phyloP scores from a whole-genome alignment of 345 rosid species.

The Salix purpurea region DNA sequence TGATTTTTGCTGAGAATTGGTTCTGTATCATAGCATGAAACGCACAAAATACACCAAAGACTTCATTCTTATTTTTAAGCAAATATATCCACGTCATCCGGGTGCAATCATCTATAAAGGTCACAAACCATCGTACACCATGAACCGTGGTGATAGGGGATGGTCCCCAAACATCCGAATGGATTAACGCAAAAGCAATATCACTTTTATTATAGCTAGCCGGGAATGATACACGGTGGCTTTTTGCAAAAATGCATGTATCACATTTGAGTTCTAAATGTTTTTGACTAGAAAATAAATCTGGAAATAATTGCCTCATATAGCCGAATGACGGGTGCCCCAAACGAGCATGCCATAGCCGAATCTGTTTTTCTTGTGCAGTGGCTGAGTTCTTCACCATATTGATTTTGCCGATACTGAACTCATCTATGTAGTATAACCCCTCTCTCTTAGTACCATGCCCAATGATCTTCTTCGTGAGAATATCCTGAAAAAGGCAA shows the following conservation, averaged over 20 bases:
- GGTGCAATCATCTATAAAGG: background rate
- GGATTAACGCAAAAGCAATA: background rate
- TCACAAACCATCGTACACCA: background rate
- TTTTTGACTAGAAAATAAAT: background rate
- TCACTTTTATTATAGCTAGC: background rate
- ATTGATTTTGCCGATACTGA: background rate
- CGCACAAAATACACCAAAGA: background rate
- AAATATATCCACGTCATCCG: background rate
- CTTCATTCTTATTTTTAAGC: background rate
- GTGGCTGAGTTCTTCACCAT: background rate
- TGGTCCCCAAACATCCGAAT: background rate
- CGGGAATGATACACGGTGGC: background rate
- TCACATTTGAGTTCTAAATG: background rate
- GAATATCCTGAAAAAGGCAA: background rate
- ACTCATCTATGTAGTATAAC: background rate
- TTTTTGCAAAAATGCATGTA: background rate
- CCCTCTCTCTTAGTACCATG: background rate
- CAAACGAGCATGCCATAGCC: background rate
- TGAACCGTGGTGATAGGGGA: background rate
- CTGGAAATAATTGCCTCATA: background rate
- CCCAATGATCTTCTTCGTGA: background rate
- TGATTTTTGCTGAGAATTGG: background rate
- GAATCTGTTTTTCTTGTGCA: background rate
- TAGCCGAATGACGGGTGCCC: background rate
- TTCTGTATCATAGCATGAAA: background rate